Base-by-base conservation (phyloP, 768 basidiomycete genomes). In the Leucocoprinus birnbaumii region DNA sequence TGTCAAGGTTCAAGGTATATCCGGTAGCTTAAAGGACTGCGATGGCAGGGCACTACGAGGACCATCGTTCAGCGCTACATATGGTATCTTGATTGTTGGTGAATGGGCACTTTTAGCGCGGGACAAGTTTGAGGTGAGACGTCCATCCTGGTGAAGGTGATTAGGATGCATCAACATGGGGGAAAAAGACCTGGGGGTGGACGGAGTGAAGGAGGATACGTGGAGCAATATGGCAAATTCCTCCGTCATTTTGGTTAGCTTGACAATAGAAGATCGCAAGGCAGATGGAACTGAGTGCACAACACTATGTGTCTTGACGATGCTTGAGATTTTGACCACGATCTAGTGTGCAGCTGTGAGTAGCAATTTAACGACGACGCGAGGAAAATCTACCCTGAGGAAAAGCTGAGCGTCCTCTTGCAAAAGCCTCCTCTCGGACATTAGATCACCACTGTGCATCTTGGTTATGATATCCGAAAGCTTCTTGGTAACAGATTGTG, bases 201-300 rank as follows among this genome's bases (percentile, higher is more conserved):
- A 70, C 9, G 85, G 81, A 41, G 91, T 82, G 60, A 90, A 84
- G 0, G 89, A 91, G 6, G 93, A 92, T 45, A 93, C 87, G 63
- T 92, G 90, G 16, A 95, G 73, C 46, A 96, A 75, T 60, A 92
- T 90, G 47, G 90, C 86, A 62, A 94, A 89, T 66, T 91, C 91
- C 68, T 95, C 86, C 10, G 93, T 92, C 11, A 86, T 81, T 62
- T 90, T 88, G 19, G 87, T 90, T 54, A 97, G 77, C 59, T 82
- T 80, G 38, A 86, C 81, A 74, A 93, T 85, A 63, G 85, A 84
- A 51, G 74, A 79, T 56, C 89, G 82, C 41, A 95, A 74, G 31
- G 76, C 68, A 3, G 82, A 59, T n/a, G 75, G 62, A 10, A 74
- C 70, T 14, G 83, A 80, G 47, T 85, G 80, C n/a, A 80, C 75